Percentiles rank a stretch among this genome's conserved stretches.
Conservation (phyloP, 1,284 basidiomycete species). For the Irpex sp. region DNA sequence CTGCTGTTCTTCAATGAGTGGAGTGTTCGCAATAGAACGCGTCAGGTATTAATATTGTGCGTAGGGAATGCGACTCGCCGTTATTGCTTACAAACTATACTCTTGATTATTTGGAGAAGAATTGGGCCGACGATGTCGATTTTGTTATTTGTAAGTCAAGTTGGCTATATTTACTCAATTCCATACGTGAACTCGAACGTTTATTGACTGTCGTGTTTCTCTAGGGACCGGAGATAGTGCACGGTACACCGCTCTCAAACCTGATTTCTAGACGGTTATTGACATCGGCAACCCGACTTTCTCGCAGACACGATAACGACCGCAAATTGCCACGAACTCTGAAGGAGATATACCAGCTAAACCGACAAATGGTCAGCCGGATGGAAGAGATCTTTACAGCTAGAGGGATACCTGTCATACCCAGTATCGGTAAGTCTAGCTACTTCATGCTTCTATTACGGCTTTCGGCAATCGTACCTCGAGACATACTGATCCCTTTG, state of each 20-base stretch:
- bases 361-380: constrained; percentile 60
- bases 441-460: constrained; percentile 15
- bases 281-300: not conserved
- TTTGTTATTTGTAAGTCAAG: constrained; percentile 71
- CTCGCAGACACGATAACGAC: constrained; percentile 82
- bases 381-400: constrained; percentile 68
- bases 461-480: constrained; percentile 6
- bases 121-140: constrained; percentile 83
- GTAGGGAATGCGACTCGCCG: constrained; percentile 84
- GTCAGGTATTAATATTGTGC: not conserved
- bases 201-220: constrained; percentile 11
- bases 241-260: constrained; percentile 39
- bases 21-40: not conserved
- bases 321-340: constrained; percentile 73
- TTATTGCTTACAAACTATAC: constrained; percentile 74
- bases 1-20: not conserved
- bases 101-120: constrained; percentile 73
- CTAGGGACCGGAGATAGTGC: constrained; percentile 93
- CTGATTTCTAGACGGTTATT: not conserved
- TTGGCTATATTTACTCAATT: not conserved
- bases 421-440: constrained; percentile 61
- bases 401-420: constrained; percentile 77
- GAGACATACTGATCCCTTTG: constrained; percentile 1
- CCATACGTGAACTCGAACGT: not conserved
- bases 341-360: constrained; percentile 76